Evolutionary conservation across 768 basidiomycete genomes (phyloP), one percentile per base, ranked within the genome.

Genomic region (Trametes meyenii): DNA sequence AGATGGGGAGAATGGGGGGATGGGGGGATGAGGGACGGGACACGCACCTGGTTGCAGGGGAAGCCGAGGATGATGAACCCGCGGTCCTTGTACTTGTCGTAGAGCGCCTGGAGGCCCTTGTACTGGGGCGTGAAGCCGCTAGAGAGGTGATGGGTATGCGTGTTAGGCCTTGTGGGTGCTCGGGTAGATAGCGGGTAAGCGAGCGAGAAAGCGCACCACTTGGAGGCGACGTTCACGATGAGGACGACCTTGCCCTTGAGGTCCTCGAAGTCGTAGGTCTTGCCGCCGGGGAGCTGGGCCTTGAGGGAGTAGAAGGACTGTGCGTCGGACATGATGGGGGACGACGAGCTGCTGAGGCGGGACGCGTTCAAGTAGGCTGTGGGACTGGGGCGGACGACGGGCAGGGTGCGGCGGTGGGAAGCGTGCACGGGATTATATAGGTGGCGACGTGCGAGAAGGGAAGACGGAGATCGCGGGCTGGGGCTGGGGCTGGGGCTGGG

Each of bases 71-170:
- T 84, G 51, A 87, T 81, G 46, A 96, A 80, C 6, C 81, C 91
- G 57, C 82, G 77, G 53, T 88, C 87, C 71, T 89, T 87, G 79
- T 93, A 90, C 71, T 90, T 90, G 56, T 94, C 83, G 73, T 96
- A 84, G 17, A 95, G 78, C 17, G 76, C 75, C 74, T 98, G 91
- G 23, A 98, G 84, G 48, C 92, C 89, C 71, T 80, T 85, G 74
- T 90, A 91, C 70, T 92, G 90, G 6, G 89, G 86, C 11, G 90
- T 92, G 71, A 92, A 92, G n/a, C 90, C 90, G 68, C 90, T 92
- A 60, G 10, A 67, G 39, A 7, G 29, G 36, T 35, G 4, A 38
- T 58, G 52, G 6, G 26, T 50, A 51, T 35, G 49, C 11, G 3
- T 10, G 21, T 38, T 33, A 33, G 44, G 10, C 12, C 11, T 14